Conservation (phyloP, 2,329 filamentous ascomycete genomes). For the Colletotrichum theobromicola region DNA sequence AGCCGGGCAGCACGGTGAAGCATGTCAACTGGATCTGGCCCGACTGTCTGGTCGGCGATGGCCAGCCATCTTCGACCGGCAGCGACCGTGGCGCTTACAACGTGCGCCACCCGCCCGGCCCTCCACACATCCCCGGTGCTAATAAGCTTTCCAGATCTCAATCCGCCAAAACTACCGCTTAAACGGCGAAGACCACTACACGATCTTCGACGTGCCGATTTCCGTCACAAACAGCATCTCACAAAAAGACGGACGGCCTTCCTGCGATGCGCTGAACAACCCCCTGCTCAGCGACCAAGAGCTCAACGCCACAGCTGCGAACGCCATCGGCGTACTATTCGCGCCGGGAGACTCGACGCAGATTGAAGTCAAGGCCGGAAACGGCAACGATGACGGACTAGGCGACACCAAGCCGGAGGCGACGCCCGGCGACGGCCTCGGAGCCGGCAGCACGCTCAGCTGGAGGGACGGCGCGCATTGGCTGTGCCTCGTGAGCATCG, state of each 20-base stretch:
- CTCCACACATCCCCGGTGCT: neutral
- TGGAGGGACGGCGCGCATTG: constrained; percentile 37
- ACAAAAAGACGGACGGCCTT: constrained; percentile 41
- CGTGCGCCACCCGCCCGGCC: constrained; percentile 35
- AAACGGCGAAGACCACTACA: constrained; percentile 69
- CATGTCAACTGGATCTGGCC: constrained; percentile 78
- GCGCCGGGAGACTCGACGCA: constrained; percentile 55
- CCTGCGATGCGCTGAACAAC: constrained; percentile 58
- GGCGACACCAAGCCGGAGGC: constrained; percentile 33
- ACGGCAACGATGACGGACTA: constrained; percentile 28
- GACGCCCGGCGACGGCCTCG: constrained; percentile 35
- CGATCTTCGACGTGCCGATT: constrained; percentile 74
- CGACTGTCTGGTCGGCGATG: constrained; percentile 68
- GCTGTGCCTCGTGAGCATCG: constrained; percentile 35
- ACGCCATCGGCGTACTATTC: constrained; percentile 53
- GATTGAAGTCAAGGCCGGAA: constrained; percentile 38
- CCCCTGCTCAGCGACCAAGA: constrained; percentile 51
- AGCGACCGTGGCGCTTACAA: constrained; percentile 69
- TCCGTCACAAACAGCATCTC: constrained; percentile 70
- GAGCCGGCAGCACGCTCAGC: constrained; percentile 32
- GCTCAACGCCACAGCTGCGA: constrained; percentile 46
- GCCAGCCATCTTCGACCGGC: constrained; percentile 46
- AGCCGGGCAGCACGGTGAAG: constrained; percentile 73
- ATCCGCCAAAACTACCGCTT: constrained; percentile 74
- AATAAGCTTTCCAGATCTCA: constrained; percentile 55